Conservation (phyloP, 352 stramenopile genomes). For the Globisporangium mamillatum region DNA sequence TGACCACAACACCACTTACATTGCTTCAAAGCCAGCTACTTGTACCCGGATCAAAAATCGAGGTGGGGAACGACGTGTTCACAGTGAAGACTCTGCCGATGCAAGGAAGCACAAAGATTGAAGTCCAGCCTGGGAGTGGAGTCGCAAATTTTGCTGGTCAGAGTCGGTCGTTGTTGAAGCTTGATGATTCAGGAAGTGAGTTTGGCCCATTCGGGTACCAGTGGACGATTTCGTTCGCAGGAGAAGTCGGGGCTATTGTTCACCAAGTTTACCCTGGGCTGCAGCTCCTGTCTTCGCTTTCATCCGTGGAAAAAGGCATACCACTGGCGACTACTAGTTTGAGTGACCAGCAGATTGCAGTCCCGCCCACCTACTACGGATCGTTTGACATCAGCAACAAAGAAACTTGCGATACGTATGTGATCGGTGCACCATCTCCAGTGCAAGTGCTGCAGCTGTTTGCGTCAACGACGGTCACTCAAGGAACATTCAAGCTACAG, state of each 20-base stretch:
- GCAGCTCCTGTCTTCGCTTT: constrained; percentile 46
- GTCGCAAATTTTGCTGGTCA: constrained; percentile 29
- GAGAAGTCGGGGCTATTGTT: constrained; percentile 33
- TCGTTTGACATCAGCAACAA: constrained; percentile 62
- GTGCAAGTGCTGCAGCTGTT: constrained; percentile 75
- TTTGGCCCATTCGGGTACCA: constrained; percentile 52
- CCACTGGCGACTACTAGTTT: constrained; percentile 27
- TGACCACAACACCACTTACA: constrained; percentile 45
- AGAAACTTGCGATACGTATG: constrained; percentile 56
- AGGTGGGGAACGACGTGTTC: constrained; percentile 32
- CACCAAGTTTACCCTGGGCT: constrained; percentile 42
- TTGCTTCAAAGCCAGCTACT: constrained; percentile 36
- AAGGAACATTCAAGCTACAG: constrained; percentile 48
- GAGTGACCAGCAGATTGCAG: constrained; percentile 21
- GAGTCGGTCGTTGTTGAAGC: constrained; percentile 27
- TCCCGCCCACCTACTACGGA: constrained; percentile 39
- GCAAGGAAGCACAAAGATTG: constrained; percentile 32
- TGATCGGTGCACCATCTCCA: constrained; percentile 49
- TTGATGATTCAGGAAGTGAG: constrained; percentile 39
- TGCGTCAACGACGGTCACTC: constrained; percentile 57
- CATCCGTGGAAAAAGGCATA: constrained; percentile 36
- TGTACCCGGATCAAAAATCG: constrained; percentile 29
- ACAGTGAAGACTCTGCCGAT: constrained; percentile 39
- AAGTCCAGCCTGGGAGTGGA: constrained; percentile 38
- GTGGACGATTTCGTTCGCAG: constrained; percentile 68